Base-by-base conservation (phyloP, 1,139 yeast species). In the Geotrichum citri-aurantii region DNA sequence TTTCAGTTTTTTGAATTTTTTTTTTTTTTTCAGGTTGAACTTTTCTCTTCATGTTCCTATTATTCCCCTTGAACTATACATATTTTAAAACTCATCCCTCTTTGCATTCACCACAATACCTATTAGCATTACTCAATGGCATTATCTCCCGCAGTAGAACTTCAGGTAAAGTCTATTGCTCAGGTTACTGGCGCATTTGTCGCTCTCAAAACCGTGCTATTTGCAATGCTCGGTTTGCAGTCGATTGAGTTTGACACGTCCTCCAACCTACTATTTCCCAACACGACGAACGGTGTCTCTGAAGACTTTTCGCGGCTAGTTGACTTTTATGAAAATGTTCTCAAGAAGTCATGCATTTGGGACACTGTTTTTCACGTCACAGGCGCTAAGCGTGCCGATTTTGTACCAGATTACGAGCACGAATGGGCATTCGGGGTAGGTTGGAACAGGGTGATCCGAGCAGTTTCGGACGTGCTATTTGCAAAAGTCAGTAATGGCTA, bases 371-470 rank as follows among this genome's bases (percentile, higher is more conserved):
- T 86, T 71, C 91, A 88, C 68, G 72, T 81, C 27, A 82, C 84
- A 54, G 69, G 84, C 52, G 82, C 87, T 46, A 69, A 73, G 21
- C 73, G 81, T 29, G 83, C 79, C 0, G 51, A n/a, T 6, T 17
- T 42, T 17, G 12, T n/a, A 23, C 69, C 74, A 1, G 70, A 71
- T 44, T 91, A 78, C 71, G 98, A 93, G 70, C 97, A 93, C 70
- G 95, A 90, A 73, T 88, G 83, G 79, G 97, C 95, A 8, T 93
- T 90, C 70, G 85, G 96, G 48, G 87, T 89, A 6, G 71, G 83
- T 3, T 91, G 97, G 95, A 79, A 87, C 75, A 68, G 80, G 50
- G 60, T 83, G 2, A 72, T 89, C 24, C 71, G 73, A 52, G 59
- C 52, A 11, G 67, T 47, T n/a, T 52, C 19, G 21, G 53, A 19